Evolutionary conservation across 208 protist species (phyloP), one percentile per base, ranked within the genome.

Genomic region (Tritrichomonas musculus): DNA sequence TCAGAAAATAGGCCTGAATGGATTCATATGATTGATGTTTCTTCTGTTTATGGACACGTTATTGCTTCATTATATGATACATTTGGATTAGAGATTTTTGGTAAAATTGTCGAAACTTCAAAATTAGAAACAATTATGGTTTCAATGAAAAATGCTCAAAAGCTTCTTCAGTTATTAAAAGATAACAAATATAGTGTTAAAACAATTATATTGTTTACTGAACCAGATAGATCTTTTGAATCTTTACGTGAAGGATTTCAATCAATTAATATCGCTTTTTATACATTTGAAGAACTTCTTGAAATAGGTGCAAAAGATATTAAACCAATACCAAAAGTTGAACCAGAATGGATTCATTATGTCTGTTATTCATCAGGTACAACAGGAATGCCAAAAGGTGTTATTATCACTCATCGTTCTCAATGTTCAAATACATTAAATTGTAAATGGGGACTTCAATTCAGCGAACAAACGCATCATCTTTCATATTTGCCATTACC

Each of bases 401-500:
- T 88, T 2, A 88, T 88, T 33, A 88, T 88, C 39, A 39, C 47
- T 20, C 41, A 88, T 57, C 41, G 77, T 39, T 5, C 47, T 33
- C 25, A 27, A 20, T 22, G 53, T 60, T 60, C 77, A 55, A 88
- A 53, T 50, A n/a, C 30, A 1, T 47, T 88, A 20, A 47, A 20
- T 47, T 20, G 27, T 47, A 3, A 5, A 33, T 11, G n/a, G 9
- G 41, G 20, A 8, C 33, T 60, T 50, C 17, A 5, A 3, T 0
- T 60, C 17, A 47, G 27, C 0, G 47, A 53, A n/a, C 1, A 14
- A 20, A 0, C 41, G 33, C 41, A 47, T 5, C 95, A 97, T 69
- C 80, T 97, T 55, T 96, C 95, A 2, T 97, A 96, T 93, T 93
- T 97, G 11, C 97, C 97, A 49, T 93, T 97, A n/a, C 96, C 96